Base-by-base conservation (phyloP, 2,329 filamentous ascomycete genomes). In the Ascochyta koolunga region DNA sequence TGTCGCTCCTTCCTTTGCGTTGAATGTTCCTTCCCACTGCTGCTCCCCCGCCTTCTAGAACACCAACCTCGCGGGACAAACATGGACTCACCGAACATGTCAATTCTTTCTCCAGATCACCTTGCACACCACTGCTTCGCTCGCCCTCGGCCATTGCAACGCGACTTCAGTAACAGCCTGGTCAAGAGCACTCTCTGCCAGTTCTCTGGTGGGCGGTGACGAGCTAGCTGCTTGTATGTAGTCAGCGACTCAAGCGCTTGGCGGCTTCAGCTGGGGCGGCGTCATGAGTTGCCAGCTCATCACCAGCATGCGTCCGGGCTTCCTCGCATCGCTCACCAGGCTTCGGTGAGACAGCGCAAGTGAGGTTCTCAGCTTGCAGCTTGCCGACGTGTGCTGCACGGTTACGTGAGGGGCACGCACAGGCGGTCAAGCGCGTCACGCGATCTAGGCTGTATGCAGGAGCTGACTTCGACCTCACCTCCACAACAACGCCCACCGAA, bases 61-160 rank as follows among this genome's bases (percentile, higher is more conserved):
- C 52, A 50, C 54, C 42, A 44, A 51, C 39, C 33, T 37, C 27
- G n/a, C 60, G 58, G 44, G 38, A 41, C 48, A 45, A 45, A 58
- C 40, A 47, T 56, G 53, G 25, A 85, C 89, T 79, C 83, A 96
- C 93, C 73, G 93, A 96, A 80, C 93, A 98, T 48, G 89, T 93
- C 78, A 98, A 81, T 83, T 99, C 95, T 76, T 89, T 93, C 79
- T 97, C 95, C 66, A 97, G 82, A 76, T 96, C 91, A 67, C 80
- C 70, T 47, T 81, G 70, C 68, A 80, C 72, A 52, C 81, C 70
- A 42, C 78, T 79, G 39, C 58, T 58, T 47, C 61, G 60, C 59
- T 65, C 61, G 41, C 54, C 68, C 58, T 71, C 73, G 39, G 68
- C 67, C 73, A 76, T 76, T 50, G 59, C 50, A 51, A 52, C 44